Evolutionary conservation across 179 eudicot genomes (phyloP).

Genomic region (Silene coronaria): DNA sequence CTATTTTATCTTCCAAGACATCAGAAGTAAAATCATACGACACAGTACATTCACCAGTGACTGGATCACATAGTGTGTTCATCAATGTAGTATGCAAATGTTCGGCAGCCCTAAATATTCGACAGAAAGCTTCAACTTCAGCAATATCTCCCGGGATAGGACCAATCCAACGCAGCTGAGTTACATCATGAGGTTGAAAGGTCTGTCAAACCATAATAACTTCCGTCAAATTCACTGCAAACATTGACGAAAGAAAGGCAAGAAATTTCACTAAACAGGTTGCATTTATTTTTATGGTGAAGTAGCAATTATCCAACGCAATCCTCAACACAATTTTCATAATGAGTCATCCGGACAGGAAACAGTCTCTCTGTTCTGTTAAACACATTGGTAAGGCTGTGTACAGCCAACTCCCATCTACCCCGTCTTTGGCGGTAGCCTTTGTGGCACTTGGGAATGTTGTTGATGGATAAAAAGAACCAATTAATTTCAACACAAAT

Average conservation of each 20-base stretch:
- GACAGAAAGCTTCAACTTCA: constrained; percentile 94
- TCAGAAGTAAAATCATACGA: constrained; percentile 65
- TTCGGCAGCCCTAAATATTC: constrained; percentile 93
- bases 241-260: background rate
- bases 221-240: background rate
- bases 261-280: background rate
- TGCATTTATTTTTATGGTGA: background rate
- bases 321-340: background rate
- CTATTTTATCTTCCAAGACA: constrained; percentile 77
- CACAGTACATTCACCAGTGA: constrained; percentile 84
- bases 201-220: constrained; percentile 33
- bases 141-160: constrained; percentile 98
- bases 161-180: constrained; percentile 70
- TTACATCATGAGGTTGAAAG: constrained; percentile 46
- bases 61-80: constrained; percentile 79
- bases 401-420: background rate
- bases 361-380: background rate
- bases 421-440: background rate
- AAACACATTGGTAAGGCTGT: background rate
- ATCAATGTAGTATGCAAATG: constrained; percentile 66
- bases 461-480: background rate
- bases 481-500: background rate
- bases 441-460: background rate
- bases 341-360: background rate
- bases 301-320: background rate